Evolutionary conservation across 345 rosid species (phyloP).

Genomic region (Barbarea vulgaris): DNA sequence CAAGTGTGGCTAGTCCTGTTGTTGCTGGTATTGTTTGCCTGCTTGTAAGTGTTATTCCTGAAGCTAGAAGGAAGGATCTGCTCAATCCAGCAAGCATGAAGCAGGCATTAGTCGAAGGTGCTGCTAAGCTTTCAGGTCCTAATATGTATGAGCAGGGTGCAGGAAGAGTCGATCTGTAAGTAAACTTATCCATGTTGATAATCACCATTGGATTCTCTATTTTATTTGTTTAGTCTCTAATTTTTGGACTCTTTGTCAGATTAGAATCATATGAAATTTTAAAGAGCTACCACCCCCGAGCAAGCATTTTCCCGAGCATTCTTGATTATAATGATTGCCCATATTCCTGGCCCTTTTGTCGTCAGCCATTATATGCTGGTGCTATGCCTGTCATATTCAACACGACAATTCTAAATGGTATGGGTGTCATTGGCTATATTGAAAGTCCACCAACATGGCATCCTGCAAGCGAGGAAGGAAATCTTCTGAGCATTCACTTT

Average conservation of each 20-base stretch:
- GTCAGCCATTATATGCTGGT: constrained; percentile 93
- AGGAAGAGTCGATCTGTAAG: constrained; percentile 96
- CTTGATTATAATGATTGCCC: constrained; percentile 93
- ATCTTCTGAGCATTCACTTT: constrained; percentile 79
- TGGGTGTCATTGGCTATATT: constrained; percentile 91
- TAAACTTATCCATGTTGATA: constrained; percentile 21
- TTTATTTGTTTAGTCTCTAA: constrained; percentile 31
- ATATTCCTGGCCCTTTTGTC: constrained; percentile 98
- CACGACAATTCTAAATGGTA: constrained; percentile 89
- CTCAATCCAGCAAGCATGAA: constrained; percentile 99
- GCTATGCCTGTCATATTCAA: constrained; percentile 96
- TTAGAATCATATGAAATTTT: constrained; percentile 94
- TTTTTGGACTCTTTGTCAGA: constrained; percentile 59
- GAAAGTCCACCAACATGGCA: constrained; percentile 91
- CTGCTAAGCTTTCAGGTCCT: constrained; percentile 94
- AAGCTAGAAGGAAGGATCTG: constrained; percentile 60
- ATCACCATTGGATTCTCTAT: neutral
- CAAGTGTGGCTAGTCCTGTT: constrained; percentile 99
- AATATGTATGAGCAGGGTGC: constrained; percentile 99
- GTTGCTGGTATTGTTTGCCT: constrained; percentile 99
- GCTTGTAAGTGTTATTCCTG: constrained; percentile 87
- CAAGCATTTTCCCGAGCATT: constrained; percentile 88
- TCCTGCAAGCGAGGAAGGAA: constrained; percentile 84
- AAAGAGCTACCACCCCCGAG: constrained; percentile 86
- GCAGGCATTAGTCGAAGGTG: constrained; percentile 98